Evolutionary conservation across 2,329 filamentous ascomycete species (phyloP), one percentile per base, ranked within the genome.

Genomic region (Claviceps pusilla): DNA sequence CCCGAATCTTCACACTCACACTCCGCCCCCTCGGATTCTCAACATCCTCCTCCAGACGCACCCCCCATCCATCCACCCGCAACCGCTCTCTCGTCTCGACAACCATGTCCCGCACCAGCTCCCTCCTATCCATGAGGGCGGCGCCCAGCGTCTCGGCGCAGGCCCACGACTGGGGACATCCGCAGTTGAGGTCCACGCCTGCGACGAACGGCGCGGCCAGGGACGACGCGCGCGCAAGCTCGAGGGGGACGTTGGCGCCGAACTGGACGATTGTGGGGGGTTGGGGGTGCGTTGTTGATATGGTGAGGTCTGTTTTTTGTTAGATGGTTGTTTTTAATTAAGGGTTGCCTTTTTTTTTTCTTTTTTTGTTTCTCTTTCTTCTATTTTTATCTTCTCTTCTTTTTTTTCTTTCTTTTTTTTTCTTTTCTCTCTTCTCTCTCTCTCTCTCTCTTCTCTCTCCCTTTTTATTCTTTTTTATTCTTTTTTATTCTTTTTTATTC

Each of bases 101-200:
- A 0, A 86, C 76, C 74, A 87, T 84, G 56, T 80, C 76, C 3
- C 78, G 74, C n/a, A 87, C 83, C 3, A 84, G 71, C 59, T 81
- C 78, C 9, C 81, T 76, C 51, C 74, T 70, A 48, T 79, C 74
- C 82, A 87, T 86, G 39, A 87, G 70, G n/a, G 80, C 80, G 4
- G 83, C 84, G 5, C 84, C 84, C 3, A 87, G 72, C 1, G 73
- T 79, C 65, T 83, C 80, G 46, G 82, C 78, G 61, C 84, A 84
- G 0, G 84, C 83, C 84, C 84, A 87, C 6, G 78, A 78, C 66
- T 87, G 84, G 7, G 84, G 84, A 62, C 84, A 87, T 11, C 84
- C 84, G 65, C 84, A 87, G 69, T 87, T 87, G 45, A 87, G 71
- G 61, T 87, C 82, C 3, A 87, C 76, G 58, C 84, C 84, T 60